Conservation (phyloP, 2,329 filamentous ascomycete genomes). For the Fusarium continuum region DNA sequence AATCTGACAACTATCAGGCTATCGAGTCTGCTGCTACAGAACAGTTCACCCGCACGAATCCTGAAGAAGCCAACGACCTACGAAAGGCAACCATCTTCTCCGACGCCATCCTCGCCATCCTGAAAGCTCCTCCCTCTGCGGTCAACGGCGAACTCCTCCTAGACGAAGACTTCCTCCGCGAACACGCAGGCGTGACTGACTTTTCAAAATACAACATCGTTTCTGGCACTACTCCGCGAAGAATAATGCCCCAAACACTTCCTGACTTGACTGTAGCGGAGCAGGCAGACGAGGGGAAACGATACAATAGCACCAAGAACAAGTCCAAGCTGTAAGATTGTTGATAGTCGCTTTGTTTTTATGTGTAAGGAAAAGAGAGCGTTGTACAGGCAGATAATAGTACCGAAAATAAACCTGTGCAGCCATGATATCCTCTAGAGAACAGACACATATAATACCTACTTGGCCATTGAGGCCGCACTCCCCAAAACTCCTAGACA, state of each 20-base stretch:
- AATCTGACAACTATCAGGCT: constrained; percentile 49
- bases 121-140: constrained; percentile 63
- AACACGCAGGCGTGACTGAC: constrained; percentile 70
- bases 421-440: constrained; percentile 38
- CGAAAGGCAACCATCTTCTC: constrained; percentile 79
- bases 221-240: constrained; percentile 67
- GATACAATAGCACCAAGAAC: constrained; percentile 69
- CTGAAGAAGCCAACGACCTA: constrained; percentile 64
- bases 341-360: constrained; percentile 16
- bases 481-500: constrained; percentile 38
- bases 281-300: constrained; percentile 80
- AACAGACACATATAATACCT: constrained; percentile 38
- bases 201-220: constrained; percentile 79
- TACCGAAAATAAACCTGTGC: constrained; percentile 17
- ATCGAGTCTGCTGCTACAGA: constrained; percentile 81
- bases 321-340: constrained; percentile 52
- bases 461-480: constrained; percentile 22
- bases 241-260: constrained; percentile 79
- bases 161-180: constrained; percentile 82
- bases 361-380: constrained; percentile 16
- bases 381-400: constrained; percentile 32
- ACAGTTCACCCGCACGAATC: constrained; percentile 56
- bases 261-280: constrained; percentile 78
- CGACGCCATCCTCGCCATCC: constrained; percentile 78
- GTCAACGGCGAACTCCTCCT: constrained; percentile 79